Percentiles rank a stretch among this genome's conserved stretches.
phyloP scores from a whole-genome alignment of 805 yeast species.

The Wickerhamomyces silvicola region DNA sequence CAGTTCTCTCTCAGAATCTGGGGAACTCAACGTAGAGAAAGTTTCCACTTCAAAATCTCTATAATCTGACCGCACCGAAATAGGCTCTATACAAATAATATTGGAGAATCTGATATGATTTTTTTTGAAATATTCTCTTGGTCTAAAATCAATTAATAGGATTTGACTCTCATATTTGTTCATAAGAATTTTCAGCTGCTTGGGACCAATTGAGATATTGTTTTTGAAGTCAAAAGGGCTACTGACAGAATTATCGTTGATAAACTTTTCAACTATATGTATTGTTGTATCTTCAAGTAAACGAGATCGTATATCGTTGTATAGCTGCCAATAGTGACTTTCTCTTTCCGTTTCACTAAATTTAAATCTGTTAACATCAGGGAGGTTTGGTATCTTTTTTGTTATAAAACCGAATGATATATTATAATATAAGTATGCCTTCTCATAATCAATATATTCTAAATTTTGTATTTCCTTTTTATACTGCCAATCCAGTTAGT shows the following conservation, averaged over 20 bases:
- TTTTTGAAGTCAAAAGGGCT: conserved; percentile 8
- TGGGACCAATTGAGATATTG: conserved; percentile 10
- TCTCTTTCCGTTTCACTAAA: neutral
- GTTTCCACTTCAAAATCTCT: conserved; percentile 64
- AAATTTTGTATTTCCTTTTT: neutral
- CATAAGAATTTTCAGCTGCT: conserved; percentile 8
- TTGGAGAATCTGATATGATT: conserved; percentile 58
- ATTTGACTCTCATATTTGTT: conserved; percentile 21
- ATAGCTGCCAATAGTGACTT: neutral
- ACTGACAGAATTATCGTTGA: conserved; percentile 2
- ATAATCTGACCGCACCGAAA: conserved; percentile 41
- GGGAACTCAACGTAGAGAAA: conserved; percentile 48
- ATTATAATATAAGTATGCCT: conserved; percentile 11
- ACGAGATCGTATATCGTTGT: neutral
- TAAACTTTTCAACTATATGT: conserved; percentile 1
- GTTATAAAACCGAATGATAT: conserved; percentile 4
- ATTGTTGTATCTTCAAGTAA: conserved; percentile 5
- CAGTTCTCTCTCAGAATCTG: conserved; percentile 45
- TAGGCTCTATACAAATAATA: conserved; percentile 73
- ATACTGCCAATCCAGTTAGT: neutral
- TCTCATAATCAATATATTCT: conserved; percentile 7
- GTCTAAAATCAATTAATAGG: conserved; percentile 68
- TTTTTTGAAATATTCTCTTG: conserved; percentile 49
- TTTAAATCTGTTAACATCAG: conserved; percentile 1
- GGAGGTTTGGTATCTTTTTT: conserved; percentile 5